Evolutionary conservation across 2,329 filamentous ascomycete genomes (phyloP), one percentile per base, ranked within the genome.

Genomic region (Colletotrichum noveboracense): DNA sequence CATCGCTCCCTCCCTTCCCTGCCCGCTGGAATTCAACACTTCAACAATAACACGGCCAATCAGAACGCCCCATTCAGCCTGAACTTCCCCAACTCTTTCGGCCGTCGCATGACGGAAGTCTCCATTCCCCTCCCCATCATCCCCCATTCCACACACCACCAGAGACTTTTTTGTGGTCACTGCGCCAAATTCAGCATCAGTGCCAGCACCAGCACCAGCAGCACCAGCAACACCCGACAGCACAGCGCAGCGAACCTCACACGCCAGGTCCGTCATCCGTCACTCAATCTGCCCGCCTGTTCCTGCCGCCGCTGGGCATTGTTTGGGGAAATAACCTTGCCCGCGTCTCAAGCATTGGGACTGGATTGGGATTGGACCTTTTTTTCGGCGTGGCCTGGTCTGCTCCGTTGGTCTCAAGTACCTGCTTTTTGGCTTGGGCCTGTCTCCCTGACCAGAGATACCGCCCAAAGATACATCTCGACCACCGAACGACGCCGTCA

Each of bases 61-160:
- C 60, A 75, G 13, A 32, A 26, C 8, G 8, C 36, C 60, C 24
- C 24, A 64, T 76, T 72, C 70, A 69, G 66, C 72, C 71, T 73
- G 77, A 78, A 80, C 69, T 79, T 81, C 80, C 80, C 80, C 80
- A 81, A 82, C 80, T 80, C 78, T 80, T 81, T 80, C 75, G 72
- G 75, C 75, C 72, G 72, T 68, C 75, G 71, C 75, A 75, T 75
- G 71, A 77, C 72, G 75, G 75, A 72, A 24, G 75, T 77, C 75
- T 75, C 67, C 72, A 76, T 52, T 61, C 56, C 38, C 34, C 16
- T 38, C 48, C 68, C 73, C 75, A 48, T 48, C 76, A 77, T 76
- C 43, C 73, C 70, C 70, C 69, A 75, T 75, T 76, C 74, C 73
- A 73, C 70, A 12, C 55, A 71, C 18, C 52, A 60, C 28, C 52